phyloP scores from a whole-genome alignment of 179 eudicot species.

The Drosera spatulata region DNA sequence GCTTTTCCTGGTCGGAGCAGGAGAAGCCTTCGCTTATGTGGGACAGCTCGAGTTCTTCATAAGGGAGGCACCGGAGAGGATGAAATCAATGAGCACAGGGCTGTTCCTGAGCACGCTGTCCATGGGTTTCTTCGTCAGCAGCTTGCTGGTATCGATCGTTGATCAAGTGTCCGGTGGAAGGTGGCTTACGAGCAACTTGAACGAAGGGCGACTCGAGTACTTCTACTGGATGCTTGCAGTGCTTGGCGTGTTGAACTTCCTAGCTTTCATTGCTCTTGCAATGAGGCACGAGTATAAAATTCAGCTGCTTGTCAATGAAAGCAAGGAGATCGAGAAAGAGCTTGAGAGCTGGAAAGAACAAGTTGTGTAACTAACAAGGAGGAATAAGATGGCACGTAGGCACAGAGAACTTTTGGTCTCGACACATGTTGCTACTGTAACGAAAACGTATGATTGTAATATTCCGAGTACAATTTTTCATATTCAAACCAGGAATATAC shows the following conservation, averaged over 20 bases:
- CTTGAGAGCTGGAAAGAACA: slow-evolving; percentile 22
- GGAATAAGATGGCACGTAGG: no score
- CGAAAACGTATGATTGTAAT: no score
- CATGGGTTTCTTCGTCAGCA: slow-evolving; percentile 68
- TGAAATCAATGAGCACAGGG: no score
- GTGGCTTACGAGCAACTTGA: slow-evolving; percentile 16
- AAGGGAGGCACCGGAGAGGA: slow-evolving; percentile 93
- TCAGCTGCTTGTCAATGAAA: slow-evolving; percentile 12
- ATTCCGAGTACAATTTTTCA: no score
- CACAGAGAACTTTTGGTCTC: no score
- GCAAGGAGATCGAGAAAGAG: slow-evolving; percentile 24
- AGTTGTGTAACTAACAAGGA: not conserved
- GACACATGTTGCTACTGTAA: no score
- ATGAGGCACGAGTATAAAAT: slow-evolving; percentile 68
- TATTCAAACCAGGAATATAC: no score
- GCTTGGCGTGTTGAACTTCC: slow-evolving; percentile 48
- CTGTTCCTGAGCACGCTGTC: slow-evolving; percentile 95
- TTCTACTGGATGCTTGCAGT: slow-evolving; percentile 78
- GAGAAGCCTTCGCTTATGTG: no score
- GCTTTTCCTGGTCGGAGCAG: no score
- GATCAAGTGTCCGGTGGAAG: slow-evolving; percentile 44
- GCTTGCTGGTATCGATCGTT: slow-evolving; percentile 63
- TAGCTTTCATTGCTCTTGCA: slow-evolving; percentile 40
- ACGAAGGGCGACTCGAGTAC: slow-evolving; percentile 47
- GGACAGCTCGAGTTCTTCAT: slow-evolving; percentile 42